Evolutionary conservation across 768 basidiomycete species (phyloP), one percentile per base, ranked within the genome.

Genomic region (Boletellus ananiceps): DNA sequence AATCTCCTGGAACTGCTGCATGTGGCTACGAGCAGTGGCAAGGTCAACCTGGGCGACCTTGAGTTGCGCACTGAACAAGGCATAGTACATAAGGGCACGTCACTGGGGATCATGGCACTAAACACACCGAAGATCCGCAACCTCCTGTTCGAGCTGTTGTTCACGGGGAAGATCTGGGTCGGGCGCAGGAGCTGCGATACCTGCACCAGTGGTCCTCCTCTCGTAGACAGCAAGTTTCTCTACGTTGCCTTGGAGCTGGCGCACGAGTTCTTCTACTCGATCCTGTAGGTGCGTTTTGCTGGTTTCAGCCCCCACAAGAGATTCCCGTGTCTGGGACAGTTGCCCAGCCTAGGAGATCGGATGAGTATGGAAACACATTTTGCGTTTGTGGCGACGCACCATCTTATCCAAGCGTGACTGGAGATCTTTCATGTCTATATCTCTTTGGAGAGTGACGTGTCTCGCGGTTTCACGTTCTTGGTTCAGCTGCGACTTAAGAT

Each of bases 191-290:
- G 69, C 56, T 11, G 67, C 46, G 18, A 71, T 69, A 39, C 56
- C 52, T 5, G 62, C 39, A 3, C 65, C 59, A 4, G 68, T 59
- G 7, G 75, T 64, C 42, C 87, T 75, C 33, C 88, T 81, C 61
- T 93, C 91, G 57, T 91, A 94, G 2, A 93, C 88, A 2, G 89
- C 75, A 23, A 93, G 77, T 67, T 93, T 93, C 73, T 93, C 91
- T 40, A 83, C 80, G 48, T 83, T 83, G 27, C 87, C 87, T 54
- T 87, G 82, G 5, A 89, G 65, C 53, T 87, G 83, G 19, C 73
- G 69, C n/a, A 64, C 61, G 18, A 77, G 61, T 9, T 71, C 67
- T 40, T 71, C 68, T 2, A 70, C 61, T 31, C 84, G 82, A 54
- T 86, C 81, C 63, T 90, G 83, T 6, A 91, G 75, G 60, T 91